Conservation (phyloP, 2,329 filamentous ascomycete species). For the Sporothrix dimorphospora region DNA sequence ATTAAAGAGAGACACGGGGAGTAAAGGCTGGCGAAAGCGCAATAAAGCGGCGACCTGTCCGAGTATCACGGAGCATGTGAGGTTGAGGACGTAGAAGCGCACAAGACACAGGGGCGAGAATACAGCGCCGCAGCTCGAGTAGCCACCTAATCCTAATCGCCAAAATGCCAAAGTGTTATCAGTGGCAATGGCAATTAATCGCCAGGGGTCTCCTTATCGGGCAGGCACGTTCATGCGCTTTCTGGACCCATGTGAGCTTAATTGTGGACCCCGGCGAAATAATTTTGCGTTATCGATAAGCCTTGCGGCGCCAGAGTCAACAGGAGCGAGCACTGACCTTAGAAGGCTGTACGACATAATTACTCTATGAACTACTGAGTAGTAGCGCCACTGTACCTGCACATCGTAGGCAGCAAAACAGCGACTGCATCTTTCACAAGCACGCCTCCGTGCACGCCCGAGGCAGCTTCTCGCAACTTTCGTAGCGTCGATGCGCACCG, state of each 20-base stretch:
- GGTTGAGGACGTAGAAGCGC: neutral
- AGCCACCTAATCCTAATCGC: constrained; percentile 27
- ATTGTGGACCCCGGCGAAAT: constrained; percentile 24
- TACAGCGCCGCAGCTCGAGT: neutral
- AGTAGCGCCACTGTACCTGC: neutral
- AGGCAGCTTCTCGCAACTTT: neutral
- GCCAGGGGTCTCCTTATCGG: constrained; percentile 20
- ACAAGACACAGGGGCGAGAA: neutral
- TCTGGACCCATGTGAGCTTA: neutral
- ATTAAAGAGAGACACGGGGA: constrained; percentile 10
- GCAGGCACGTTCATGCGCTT: neutral
- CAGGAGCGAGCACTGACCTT: neutral
- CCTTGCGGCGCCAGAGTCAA: neutral
- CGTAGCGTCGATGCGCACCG: too few relatives aligned
- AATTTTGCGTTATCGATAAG: constrained; percentile 33
- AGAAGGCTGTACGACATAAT: too few relatives aligned
- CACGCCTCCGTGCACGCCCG: neutral
- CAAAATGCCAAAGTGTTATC: constrained; percentile 27
- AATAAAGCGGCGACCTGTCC: neutral
- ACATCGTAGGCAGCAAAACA: neutral
- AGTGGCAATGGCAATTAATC: constrained; percentile 21
- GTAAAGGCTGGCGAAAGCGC: neutral
- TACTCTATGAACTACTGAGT: too few relatives aligned
- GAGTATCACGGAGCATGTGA: neutral
- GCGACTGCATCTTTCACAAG: neutral